Conservation (phyloP, 2,329 filamentous ascomycete species). For the Aspergillus sp. region DNA sequence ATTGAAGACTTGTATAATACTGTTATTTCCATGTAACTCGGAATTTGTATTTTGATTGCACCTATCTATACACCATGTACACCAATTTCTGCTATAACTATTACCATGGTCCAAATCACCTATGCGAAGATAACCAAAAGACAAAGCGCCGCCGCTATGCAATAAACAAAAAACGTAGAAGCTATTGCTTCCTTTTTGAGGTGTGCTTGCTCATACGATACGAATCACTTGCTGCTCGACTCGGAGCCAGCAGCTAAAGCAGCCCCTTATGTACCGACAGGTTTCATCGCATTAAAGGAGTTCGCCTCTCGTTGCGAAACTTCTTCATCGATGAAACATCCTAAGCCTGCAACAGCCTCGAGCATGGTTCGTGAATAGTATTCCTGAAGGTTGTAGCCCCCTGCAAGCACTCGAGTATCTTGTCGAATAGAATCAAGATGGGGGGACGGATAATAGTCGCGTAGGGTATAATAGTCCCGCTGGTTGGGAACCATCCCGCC, state of each 20-base stretch:
- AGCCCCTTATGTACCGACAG: slow-evolving; percentile 28
- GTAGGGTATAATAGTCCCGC: slow-evolving; percentile 68
- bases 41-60: slow-evolving; percentile 6
- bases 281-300: slow-evolving; percentile 19
- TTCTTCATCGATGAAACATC: slow-evolving; percentile 83
- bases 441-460: slow-evolving; percentile 70
- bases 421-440: slow-evolving; percentile 68
- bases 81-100: slow-evolving; percentile 6
- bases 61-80: slow-evolving; percentile 15
- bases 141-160: slow-evolving; percentile 18
- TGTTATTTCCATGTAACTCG: slow-evolving; percentile 10
- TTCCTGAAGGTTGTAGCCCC: slow-evolving; percentile 79
- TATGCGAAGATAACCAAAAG: background rate
- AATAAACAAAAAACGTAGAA: background rate
- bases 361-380: slow-evolving; percentile 79
- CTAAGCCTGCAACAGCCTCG: slow-evolving; percentile 86
- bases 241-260: slow-evolving; percentile 26
- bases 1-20: slow-evolving; percentile 23
- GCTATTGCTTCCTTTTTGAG: background rate
- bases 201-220: background rate
- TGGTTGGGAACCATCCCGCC: slow-evolving; percentile 65
- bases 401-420: slow-evolving; percentile 67
- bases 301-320: slow-evolving; percentile 31
- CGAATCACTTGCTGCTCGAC: background rate
- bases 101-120: background rate